phyloP scores from a whole-genome alignment of 108 stramenopile species.

The Cyclotella kingstonii region DNA sequence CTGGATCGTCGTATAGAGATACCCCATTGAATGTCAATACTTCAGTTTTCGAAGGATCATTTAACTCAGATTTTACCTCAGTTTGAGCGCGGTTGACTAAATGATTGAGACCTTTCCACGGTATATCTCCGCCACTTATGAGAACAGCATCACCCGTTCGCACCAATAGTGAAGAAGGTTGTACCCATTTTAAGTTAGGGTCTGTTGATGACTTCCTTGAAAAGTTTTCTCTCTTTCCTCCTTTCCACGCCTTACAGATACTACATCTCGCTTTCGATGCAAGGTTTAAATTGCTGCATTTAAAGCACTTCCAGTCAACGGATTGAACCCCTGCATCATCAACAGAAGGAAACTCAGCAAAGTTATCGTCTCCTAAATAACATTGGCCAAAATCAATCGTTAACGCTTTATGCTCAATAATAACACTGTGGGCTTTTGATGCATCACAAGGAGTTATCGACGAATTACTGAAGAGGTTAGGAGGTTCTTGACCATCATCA shows the following conservation, averaged over 20 bases:
- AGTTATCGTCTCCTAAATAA: neutral
- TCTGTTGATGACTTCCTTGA: neutral
- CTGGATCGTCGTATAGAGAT: slow-evolving; percentile 30
- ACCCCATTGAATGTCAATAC: neutral
- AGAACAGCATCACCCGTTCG: slow-evolving; percentile 54
- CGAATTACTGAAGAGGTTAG: neutral
- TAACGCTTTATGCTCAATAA: neutral
- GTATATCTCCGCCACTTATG: slow-evolving; percentile 43
- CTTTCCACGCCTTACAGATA: slow-evolving; percentile 5
- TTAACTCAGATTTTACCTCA: neutral
- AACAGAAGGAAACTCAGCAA: too few species aligned
- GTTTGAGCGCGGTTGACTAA: neutral
- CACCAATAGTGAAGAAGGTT: slow-evolving; percentile 25
- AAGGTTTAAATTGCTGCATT: neutral
- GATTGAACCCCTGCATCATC: neutral
- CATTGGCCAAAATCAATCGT: slow-evolving; percentile 3
- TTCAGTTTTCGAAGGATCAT: slow-evolving; percentile 2
- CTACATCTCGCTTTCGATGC: slow-evolving; percentile 3
- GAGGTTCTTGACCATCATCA: slow-evolving; percentile 8
- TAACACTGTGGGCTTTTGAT: neutral
- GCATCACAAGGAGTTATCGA: neutral
- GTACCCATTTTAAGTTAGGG: slow-evolving; percentile 15
- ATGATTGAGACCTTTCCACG: slow-evolving; percentile 20
- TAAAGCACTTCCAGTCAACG: neutral
- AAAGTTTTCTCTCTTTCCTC: slow-evolving; percentile 8